phyloP scores from a whole-genome alignment of 495 filamentous ascomycete species.

The Glutinoglossum americanum region DNA sequence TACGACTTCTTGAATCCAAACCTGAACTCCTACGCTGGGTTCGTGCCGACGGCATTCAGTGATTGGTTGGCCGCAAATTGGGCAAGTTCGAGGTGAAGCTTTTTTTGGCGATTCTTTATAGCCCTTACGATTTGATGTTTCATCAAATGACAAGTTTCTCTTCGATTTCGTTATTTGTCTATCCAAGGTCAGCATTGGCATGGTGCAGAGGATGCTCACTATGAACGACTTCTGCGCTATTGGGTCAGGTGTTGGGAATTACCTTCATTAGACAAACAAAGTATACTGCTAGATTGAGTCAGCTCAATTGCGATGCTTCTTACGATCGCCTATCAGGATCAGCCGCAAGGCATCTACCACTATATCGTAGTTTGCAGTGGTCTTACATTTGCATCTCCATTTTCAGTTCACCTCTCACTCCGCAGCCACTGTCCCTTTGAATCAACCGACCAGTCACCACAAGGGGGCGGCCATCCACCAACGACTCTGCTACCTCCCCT shows the following conservation, averaged over 20 bases:
- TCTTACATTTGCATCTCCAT: background rate
- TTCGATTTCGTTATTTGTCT: background rate
- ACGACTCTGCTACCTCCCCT: background rate
- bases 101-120: background rate
- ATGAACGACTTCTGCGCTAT: background rate
- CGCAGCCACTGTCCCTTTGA: background rate
- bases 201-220: background rate
- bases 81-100: background rate
- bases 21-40: constrained; percentile 20
- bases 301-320: background rate
- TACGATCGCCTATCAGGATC: background rate
- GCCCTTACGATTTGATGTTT: background rate
- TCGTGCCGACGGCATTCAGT: constrained; percentile 20
- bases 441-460: background rate
- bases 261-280: background rate
- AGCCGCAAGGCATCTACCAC: background rate
- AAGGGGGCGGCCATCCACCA: background rate
- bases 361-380: background rate
- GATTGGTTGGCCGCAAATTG: constrained; percentile 21
- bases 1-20: constrained; percentile 25
- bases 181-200: background rate
- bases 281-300: background rate
- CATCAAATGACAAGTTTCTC: background rate
- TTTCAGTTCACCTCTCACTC: background rate
- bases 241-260: background rate